A percentile compares a stretch with the other conserved stretches of the same genome.
Evolutionary conservation across 192 early-diverging fungal genomes (phyloP).

Genomic region (Spizellomyces punctatus): DNA sequence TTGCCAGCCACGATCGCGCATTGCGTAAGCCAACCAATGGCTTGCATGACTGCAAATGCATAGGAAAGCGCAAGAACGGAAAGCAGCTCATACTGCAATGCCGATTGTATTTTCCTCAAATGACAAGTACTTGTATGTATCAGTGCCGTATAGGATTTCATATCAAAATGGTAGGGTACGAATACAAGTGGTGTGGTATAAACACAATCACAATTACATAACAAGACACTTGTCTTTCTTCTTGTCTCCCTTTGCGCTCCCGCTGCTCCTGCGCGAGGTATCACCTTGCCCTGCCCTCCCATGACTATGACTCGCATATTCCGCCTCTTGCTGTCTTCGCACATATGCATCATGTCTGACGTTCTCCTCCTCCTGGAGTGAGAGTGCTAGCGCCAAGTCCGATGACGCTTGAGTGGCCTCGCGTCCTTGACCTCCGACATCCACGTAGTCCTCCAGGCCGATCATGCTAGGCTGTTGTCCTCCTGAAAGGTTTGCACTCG

Average conservation of each 20-base stretch:
- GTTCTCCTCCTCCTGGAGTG: conserved; percentile 45
- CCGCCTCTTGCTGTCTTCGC: conserved; percentile 13
- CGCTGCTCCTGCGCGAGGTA: neutral
- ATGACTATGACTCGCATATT: conserved; percentile 8
- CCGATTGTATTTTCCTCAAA: no score
- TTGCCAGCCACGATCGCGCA: no score
- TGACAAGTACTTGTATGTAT: no score
- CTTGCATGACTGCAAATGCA: no score
- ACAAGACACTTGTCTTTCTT: conserved; percentile 33
- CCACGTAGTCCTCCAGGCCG: neutral
- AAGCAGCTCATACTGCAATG: no score
- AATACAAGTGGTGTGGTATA: no score
- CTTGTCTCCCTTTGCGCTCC: conserved; percentile 2
- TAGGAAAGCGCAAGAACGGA: no score
- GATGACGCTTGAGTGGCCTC: neutral
- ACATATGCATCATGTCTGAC: conserved; percentile 5
- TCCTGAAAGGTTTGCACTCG: no score
- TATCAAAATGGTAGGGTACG: no score
- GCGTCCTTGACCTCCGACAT: neutral
- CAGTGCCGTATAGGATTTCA: no score
- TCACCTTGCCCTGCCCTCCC: neutral
- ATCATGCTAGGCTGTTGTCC: conserved; percentile 5
- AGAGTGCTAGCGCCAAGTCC: conserved; percentile 41
- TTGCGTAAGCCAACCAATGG: no score
- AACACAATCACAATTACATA: conserved; percentile 14